Evolutionary conservation across 2,329 filamentous ascomycete species (phyloP).

Genomic region (Colletotrichum cuscutae): DNA sequence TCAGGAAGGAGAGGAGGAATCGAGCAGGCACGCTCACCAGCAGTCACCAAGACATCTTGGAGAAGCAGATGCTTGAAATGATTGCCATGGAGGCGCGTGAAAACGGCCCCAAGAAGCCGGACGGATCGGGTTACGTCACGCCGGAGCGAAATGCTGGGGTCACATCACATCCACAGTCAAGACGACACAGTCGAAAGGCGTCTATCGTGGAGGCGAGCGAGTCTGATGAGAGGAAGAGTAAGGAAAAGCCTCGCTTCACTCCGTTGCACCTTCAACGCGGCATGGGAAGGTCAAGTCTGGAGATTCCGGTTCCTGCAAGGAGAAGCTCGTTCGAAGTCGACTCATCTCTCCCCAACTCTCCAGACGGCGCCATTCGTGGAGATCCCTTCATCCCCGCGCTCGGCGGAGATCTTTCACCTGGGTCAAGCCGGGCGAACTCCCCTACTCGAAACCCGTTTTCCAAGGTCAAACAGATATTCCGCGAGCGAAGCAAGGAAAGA

Average conservation of each 20-base stretch:
- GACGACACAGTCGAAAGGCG: constrained; percentile 46
- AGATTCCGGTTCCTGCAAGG: constrained; percentile 54
- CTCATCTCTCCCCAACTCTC: constrained; percentile 61
- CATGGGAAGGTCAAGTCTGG: constrained; percentile 56
- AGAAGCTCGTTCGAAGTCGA: constrained; percentile 56
- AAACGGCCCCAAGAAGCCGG: constrained; percentile 43
- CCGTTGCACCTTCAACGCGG: constrained; percentile 36
- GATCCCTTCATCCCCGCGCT: constrained; percentile 67
- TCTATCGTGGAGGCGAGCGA: constrained; percentile 54
- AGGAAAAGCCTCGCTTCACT: constrained; percentile 39
- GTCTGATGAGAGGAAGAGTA: constrained; percentile 42
- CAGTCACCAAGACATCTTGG: constrained; percentile 62
- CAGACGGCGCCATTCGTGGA: constrained; percentile 58
- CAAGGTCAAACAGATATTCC: constrained; percentile 66
- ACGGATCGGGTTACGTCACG: constrained; percentile 21
- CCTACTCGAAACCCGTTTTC: constrained; percentile 69
- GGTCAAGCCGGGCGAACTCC: constrained; percentile 71
- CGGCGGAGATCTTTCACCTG: constrained; percentile 71
- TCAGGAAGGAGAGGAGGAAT: constrained; percentile 47
- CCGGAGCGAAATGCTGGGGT: constrained; percentile 31
- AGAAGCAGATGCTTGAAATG: constrained; percentile 72
- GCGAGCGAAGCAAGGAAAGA: constrained; percentile 62
- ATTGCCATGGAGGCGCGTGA: constrained; percentile 63
- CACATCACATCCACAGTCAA: constrained; percentile 43
- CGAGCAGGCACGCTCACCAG: constrained; percentile 60